phyloP scores from a whole-genome alignment of 2,329 filamentous ascomycete species.

The Penicillium nordicum region DNA sequence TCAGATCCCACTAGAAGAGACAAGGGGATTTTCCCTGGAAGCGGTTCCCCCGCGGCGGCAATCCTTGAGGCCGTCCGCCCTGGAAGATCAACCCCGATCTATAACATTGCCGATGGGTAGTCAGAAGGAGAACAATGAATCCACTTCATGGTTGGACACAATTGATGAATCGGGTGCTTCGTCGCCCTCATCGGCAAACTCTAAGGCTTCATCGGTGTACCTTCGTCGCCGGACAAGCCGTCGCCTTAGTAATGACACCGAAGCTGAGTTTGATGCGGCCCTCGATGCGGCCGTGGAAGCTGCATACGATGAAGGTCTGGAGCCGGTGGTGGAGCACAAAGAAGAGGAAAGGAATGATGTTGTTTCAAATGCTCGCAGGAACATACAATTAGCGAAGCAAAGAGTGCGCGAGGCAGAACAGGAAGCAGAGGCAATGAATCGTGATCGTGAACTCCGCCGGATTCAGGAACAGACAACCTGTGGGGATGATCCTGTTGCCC shows the following conservation, averaged over 20 bases:
- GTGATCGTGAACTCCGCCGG: constrained; percentile 56
- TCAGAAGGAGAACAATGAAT: constrained; percentile 67
- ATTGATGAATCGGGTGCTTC: constrained; percentile 88
- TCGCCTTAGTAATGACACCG: constrained; percentile 66
- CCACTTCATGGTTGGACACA: constrained; percentile 89
- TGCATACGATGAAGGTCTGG: constrained; percentile 88
- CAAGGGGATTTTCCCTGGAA: constrained; percentile 25
- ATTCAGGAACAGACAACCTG: constrained; percentile 31
- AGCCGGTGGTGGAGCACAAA: constrained; percentile 54
- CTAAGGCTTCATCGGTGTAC: constrained; percentile 68
- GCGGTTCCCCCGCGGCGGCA: constrained; percentile 38
- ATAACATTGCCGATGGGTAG: background rate
- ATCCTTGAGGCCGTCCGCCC: constrained; percentile 36
- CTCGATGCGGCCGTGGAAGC: constrained; percentile 94
- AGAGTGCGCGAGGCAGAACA: constrained; percentile 69
- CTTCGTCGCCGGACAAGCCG: constrained; percentile 68
- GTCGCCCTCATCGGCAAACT: constrained; percentile 74
- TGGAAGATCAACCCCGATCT: constrained; percentile 28
- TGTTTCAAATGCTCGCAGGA: constrained; percentile 55
- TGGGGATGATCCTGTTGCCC: constrained; percentile 18
- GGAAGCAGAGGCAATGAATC: constrained; percentile 62
- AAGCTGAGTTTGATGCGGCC: constrained; percentile 89
- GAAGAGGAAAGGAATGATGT: constrained; percentile 33
- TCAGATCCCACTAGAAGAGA: constrained; percentile 23
- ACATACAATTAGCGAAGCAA: constrained; percentile 73